Percentiles rank a stretch among this genome's conserved stretches.
Evolutionary conservation across 2,329 filamentous ascomycete genomes (phyloP).

Genomic region (Botrytis fabae): DNA sequence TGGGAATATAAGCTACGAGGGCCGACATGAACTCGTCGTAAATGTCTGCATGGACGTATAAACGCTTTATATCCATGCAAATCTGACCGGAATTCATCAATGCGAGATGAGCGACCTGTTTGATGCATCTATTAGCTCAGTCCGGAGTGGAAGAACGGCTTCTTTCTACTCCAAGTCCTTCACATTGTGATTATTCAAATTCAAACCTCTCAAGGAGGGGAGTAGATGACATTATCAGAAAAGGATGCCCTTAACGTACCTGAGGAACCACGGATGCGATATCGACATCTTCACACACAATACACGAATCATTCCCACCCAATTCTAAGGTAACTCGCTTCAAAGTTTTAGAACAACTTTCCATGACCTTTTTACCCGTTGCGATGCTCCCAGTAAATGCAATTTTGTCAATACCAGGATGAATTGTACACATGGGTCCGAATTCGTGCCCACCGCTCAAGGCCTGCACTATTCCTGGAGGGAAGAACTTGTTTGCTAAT

Average conservation of each 20-base stretch:
- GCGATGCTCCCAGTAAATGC: constrained; percentile 58
- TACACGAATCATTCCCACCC: constrained; percentile 57
- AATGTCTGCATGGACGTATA: constrained; percentile 60
- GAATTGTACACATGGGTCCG: constrained; percentile 55
- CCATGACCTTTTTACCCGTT: constrained; percentile 53
- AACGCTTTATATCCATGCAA: constrained; percentile 56
- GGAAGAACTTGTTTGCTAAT: constrained; percentile 50
- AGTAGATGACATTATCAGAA: background rate
- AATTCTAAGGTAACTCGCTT: constrained; percentile 46
- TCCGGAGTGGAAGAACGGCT: background rate
- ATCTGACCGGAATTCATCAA: constrained; percentile 53
- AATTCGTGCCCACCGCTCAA: constrained; percentile 47
- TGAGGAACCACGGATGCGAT: constrained; percentile 45
- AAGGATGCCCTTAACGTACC: background rate
- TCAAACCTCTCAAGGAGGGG: too few species aligned
- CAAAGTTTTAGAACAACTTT: constrained; percentile 47
- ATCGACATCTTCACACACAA: constrained; percentile 54
- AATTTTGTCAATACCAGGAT: constrained; percentile 57
- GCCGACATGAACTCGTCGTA: constrained; percentile 52
- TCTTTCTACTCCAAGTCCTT: too few species aligned
- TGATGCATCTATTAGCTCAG: background rate
- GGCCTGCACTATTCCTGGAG: constrained; percentile 53
- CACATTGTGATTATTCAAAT: too few species aligned
- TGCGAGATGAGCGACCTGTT: constrained; percentile 46
- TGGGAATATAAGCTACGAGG: constrained; percentile 47